These are phyloP conservation scores for Juglanconis sp. DNA, from an alignment of 2,329 filamentous ascomycete species.

Conservation along the genomic window DNA sequence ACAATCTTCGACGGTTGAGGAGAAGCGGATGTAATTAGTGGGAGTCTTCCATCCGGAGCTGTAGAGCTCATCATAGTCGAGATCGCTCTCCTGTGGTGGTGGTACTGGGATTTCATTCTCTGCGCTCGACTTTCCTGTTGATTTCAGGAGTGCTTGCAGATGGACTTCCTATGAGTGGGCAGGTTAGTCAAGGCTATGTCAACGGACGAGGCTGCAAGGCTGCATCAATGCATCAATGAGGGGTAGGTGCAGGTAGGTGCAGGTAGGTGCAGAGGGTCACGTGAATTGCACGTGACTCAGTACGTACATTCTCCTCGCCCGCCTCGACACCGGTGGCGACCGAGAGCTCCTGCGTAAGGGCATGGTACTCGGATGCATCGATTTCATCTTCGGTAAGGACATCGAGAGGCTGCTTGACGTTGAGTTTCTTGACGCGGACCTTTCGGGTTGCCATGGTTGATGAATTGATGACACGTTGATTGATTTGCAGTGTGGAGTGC, in stretches of 20 bases:
- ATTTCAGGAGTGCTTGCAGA: constrained; percentile 75
- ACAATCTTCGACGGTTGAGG: constrained; percentile 95
- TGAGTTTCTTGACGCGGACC: constrained; percentile 86
- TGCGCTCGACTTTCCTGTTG: constrained; percentile 48
- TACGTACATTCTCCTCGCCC: constrained; percentile 91
- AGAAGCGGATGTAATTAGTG: constrained; percentile 93
- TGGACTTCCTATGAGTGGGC: constrained; percentile 74
- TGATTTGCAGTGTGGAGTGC: constrained; percentile 32
- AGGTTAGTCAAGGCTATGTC: constrained; percentile 25
- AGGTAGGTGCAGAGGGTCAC: constrained; percentile 9
- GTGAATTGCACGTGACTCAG: constrained; percentile 23
- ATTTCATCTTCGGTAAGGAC: constrained; percentile 89
- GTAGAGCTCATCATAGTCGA: constrained; percentile 90
- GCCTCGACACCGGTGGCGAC: constrained; percentile 97
- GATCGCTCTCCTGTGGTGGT: constrained; percentile 59
- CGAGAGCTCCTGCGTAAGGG: constrained; percentile 76
- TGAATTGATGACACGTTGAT: constrained; percentile 22
- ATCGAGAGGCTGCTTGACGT: constrained; percentile 80
- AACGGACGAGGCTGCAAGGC: neutral
- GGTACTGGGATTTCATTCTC: constrained; percentile 64
- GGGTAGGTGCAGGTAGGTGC: neutral
- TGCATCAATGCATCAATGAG: no score
- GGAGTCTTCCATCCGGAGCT: constrained; percentile 76
- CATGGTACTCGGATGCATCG: constrained; percentile 81
- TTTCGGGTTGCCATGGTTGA: constrained; percentile 58